A percentile compares a stretch with the other conserved stretches of the same genome.
Evolutionary conservation across 1,139 yeast species (phyloP).

Genomic region (Yamadazyma blattariae): DNA sequence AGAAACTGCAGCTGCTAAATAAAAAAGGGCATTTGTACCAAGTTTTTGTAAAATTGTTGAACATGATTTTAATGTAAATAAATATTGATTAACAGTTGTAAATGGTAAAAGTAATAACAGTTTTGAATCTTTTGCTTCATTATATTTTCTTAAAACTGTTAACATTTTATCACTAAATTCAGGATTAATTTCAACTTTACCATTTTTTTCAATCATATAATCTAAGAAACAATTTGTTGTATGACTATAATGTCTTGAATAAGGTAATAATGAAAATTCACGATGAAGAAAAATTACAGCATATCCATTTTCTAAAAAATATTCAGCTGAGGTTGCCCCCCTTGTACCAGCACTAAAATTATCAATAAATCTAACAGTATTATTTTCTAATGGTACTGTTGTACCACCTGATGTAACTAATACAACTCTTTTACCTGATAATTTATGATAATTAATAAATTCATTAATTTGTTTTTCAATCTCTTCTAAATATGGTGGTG

Average conservation of each 20-base stretch:
- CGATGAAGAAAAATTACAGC: constrained; percentile 91
- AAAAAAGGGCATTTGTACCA: constrained; percentile 64
- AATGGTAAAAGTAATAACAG: constrained; percentile 74
- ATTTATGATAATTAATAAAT: constrained; percentile 53
- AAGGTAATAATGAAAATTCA: constrained; percentile 88
- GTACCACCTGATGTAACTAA: constrained; percentile 97
- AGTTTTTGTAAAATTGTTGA: constrained; percentile 58
- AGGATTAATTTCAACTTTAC: constrained; percentile 57
- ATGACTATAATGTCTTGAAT: constrained; percentile 83
- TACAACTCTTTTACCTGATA: constrained; percentile 55
- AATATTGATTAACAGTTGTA: constrained; percentile 92
- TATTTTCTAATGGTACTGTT: constrained; percentile 94
- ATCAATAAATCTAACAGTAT: constrained; percentile 94
- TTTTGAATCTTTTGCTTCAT: constrained; percentile 54
- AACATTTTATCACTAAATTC: constrained; percentile 63
- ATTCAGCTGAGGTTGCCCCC: constrained; percentile 95
- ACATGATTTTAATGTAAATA: constrained; percentile 73
- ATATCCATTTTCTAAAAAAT: constrained; percentile 78
- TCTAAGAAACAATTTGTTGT: constrained; percentile 84
- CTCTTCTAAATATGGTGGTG: constrained; percentile 72
- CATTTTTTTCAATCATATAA: constrained; percentile 59
- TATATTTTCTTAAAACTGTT: constrained; percentile 63
- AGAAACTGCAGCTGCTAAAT: constrained; percentile 95
- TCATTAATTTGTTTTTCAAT: constrained; percentile 53
- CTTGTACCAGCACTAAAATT: constrained; percentile 97